Conservation (phyloP, 352 stramenopile genomes). For the Phytophthora ramorum region DNA sequence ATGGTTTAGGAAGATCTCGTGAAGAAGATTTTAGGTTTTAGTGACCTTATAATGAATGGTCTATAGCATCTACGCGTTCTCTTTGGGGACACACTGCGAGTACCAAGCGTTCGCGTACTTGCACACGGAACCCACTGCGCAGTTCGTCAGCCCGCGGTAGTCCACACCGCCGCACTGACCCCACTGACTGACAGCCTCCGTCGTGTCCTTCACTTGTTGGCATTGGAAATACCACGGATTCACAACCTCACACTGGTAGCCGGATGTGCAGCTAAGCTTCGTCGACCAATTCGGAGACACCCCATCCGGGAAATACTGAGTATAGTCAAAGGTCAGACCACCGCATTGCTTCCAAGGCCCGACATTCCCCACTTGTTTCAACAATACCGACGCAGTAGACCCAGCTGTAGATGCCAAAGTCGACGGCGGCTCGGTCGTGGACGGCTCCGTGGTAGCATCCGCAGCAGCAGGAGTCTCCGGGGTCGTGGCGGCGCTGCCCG, state of each 20-base stretch:
- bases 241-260: slow-evolving; percentile 42
- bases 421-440: not conserved
- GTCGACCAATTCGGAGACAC: slow-evolving; percentile 18
- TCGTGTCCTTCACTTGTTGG: slow-evolving; percentile 17
- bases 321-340: slow-evolving; percentile 39
- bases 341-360: slow-evolving; percentile 40
- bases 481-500: not conserved
- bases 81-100: slow-evolving; percentile 48
- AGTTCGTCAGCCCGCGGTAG: slow-evolving; percentile 27
- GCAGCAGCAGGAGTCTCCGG: not conserved
- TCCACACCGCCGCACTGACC: slow-evolving; percentile 31
- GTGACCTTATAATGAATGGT: not conserved
- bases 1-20: no score
- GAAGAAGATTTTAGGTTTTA: no score
- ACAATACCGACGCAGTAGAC: no score
- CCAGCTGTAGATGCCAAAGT: no score
- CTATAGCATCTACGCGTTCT: not conserved
- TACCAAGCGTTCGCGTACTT: slow-evolving; percentile 49
- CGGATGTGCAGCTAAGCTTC: slow-evolving; percentile 28
- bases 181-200: slow-evolving; percentile 29
- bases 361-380: not conserved
- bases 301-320: slow-evolving; percentile 23
- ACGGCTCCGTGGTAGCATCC: not conserved
- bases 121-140: slow-evolving; percentile 31
- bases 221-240: slow-evolving; percentile 50